Base-by-base conservation (phyloP, 2,329 filamentous ascomycete genomes). In the Ascochyta koolunga region DNA sequence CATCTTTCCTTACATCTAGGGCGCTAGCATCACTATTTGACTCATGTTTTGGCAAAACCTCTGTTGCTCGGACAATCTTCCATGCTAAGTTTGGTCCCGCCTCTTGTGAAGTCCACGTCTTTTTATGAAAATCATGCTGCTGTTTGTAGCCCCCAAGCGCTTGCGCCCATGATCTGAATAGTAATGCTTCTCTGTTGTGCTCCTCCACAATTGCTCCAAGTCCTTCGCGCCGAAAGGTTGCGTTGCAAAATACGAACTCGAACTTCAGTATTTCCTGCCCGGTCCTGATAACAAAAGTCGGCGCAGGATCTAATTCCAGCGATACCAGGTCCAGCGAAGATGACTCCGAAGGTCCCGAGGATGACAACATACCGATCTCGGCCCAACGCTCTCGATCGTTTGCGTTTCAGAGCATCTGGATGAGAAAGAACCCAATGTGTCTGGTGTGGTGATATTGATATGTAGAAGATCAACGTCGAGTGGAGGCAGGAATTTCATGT, bases 121-220 rank as follows among this genome's bases (percentile, higher is more conserved):
- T 50, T 33, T 48, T 43, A 5, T 29, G 54, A 19, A 70, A 68
- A 5, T 60, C 50, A 45, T 64, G 49, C 5, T 43, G 37, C 5
- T 42, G 51, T 1, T 60, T 57, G 40, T 53, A 64, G 18, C 48
- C 39, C 7, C 55, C 43, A 3, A 66, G 22, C 4, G 68, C 67
- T 29, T 68, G 64, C 9, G 60, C 43, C 68, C 69, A 71, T 4
- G 68, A 63, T 36, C 65, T 58, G 43, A 71, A 72, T 5, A 66
- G 56, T 3, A 66, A 51, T 15, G 64, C 61, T 24, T 49, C 32
- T 11, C 57, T 49, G 15, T 52, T 39, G 6, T 58, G 22, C 8
- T 35, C 59, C 9, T 60, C 10, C 15, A 69, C 42, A 5, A 19
- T 16, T 31, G 53, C 35, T 15, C 38, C 47, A 5, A 68, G 25